These are phyloP conservation scores for Globisporangium irregulare DNA, from an alignment of 352 stramenopile genomes.

Conservation along the genomic window DNA sequence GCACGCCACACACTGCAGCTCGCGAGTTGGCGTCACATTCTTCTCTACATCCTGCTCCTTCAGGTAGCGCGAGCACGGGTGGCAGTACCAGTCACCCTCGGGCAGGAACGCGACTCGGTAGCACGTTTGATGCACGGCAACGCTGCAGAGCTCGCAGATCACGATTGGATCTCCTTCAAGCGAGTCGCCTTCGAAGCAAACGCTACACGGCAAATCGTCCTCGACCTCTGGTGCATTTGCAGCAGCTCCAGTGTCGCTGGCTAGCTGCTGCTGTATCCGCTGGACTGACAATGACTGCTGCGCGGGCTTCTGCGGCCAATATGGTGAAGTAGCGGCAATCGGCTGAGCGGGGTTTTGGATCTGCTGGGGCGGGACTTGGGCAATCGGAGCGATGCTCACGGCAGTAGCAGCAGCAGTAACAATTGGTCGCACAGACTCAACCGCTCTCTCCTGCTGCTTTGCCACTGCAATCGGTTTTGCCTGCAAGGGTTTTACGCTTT, in stretches of 20 bases:
- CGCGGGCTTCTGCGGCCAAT: neutral
- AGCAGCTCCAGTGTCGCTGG: neutral
- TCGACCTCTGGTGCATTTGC: conserved; percentile 19
- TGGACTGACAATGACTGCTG: neutral
- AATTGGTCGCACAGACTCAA: neutral
- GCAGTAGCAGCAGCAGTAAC: neutral
- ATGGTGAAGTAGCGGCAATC: neutral
- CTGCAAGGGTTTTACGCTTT: neutral
- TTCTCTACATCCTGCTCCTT: conserved; percentile 36
- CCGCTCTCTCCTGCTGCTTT: neutral
- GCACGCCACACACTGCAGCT: conserved; percentile 55
- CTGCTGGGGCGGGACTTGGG: neutral
- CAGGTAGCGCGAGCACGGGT: conserved; percentile 56
- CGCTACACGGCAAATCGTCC: conserved; percentile 56
- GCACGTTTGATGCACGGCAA: conserved; percentile 78
- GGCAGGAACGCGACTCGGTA: conserved; percentile 68
- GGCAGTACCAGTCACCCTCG: conserved; percentile 76
- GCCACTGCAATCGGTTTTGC: neutral
- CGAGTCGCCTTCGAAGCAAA: conserved; percentile 68
- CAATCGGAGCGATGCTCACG: neutral
- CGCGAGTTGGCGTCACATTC: conserved; percentile 49
- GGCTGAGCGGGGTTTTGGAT: neutral
- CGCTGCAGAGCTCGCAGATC: conserved; percentile 71
- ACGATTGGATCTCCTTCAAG: conserved; percentile 72
- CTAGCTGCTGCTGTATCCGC: conserved; percentile 1